Percentiles rank a stretch among this genome's conserved stretches.
phyloP scores from a whole-genome alignment of 148 eudicot species.

The Hydrangea macrophylla region DNA sequence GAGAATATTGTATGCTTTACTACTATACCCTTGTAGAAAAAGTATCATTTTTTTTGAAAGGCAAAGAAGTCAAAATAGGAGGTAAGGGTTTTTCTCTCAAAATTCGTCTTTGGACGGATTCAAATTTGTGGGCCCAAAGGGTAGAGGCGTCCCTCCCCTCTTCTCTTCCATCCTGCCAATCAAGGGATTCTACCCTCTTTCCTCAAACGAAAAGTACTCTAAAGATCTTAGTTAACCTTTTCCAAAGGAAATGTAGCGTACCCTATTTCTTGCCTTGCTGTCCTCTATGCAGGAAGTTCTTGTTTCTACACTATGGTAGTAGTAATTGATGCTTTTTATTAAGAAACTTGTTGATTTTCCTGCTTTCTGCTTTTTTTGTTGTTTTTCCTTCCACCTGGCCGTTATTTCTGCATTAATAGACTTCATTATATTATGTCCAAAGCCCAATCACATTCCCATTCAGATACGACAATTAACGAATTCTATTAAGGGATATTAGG shows the following conservation, averaged over 20 bases:
- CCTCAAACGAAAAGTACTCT: too few relatives aligned
- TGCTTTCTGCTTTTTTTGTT: neutral
- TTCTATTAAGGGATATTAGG: too few relatives aligned
- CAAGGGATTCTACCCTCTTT: too few relatives aligned
- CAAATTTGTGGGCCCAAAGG: too few relatives aligned
- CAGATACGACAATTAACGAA: neutral
- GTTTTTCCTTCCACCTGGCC: neutral
- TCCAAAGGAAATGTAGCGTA: neutral
- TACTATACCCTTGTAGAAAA: too few relatives aligned
- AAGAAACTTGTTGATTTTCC: neutral
- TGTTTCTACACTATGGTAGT: neutral
- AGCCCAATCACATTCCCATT: neutral
- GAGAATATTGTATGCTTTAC: too few relatives aligned
- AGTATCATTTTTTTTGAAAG: too few relatives aligned
- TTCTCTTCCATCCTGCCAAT: too few relatives aligned
- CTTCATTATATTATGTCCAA: neutral
- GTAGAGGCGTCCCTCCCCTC: too few relatives aligned
- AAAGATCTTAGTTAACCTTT: neutral
- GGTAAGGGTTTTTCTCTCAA: too few relatives aligned
- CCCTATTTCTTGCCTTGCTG: neutral
- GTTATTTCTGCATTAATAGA: neutral
- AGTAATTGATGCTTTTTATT: neutral
- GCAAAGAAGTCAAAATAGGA: too few relatives aligned
- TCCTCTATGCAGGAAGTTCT: neutral
- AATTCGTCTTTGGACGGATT: too few relatives aligned